Evolutionary conservation across 1,284 basidiomycete genomes (phyloP).

Genomic region (Gomphus bonarii): DNA sequence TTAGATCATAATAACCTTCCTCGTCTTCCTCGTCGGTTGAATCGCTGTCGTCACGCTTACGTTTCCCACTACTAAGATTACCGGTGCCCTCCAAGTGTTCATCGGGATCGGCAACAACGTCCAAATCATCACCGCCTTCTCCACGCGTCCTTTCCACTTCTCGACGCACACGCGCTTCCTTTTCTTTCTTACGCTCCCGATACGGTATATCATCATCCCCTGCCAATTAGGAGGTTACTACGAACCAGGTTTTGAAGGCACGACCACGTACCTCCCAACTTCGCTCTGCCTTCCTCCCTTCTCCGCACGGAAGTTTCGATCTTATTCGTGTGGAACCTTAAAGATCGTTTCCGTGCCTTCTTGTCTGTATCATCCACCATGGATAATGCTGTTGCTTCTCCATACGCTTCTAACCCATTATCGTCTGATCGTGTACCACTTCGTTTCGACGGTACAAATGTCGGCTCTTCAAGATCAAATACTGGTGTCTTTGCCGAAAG

Average conservation of each 20-base stretch:
- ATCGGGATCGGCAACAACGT: slow-evolving; percentile 46
- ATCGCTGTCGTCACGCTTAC: slow-evolving; percentile 31
- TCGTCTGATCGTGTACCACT: slow-evolving; percentile 16
- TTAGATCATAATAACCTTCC: slow-evolving; percentile 82
- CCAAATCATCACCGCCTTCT: slow-evolving; percentile 56
- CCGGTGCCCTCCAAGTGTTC: slow-evolving; percentile 35
- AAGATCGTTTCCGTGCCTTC: slow-evolving; percentile 60
- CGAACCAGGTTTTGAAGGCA: not conserved
- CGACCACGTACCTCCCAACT: slow-evolving; percentile 9
- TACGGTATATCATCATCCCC: slow-evolving; percentile 89
- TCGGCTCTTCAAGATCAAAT: slow-evolving; percentile 67
- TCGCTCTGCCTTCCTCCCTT: slow-evolving; percentile 25
- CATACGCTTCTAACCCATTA: slow-evolving; percentile 46
- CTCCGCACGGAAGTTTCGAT: slow-evolving; percentile 63
- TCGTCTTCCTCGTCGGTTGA: slow-evolving; percentile 28
- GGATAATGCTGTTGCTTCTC: slow-evolving; percentile 64
- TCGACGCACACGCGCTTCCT: slow-evolving; percentile 31
- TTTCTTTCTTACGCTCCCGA: slow-evolving; percentile 52
- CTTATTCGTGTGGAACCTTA: slow-evolving; percentile 81
- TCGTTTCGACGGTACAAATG: slow-evolving; percentile 28
- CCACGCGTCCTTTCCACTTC: slow-evolving; percentile 37
- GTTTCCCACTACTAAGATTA: slow-evolving; percentile 31
- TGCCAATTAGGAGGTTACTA: slow-evolving; percentile 14
- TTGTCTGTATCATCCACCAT: slow-evolving; percentile 76
- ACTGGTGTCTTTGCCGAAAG: slow-evolving; percentile 22